Conservation (phyloP, 108 stramenopile species). For the Pseudonitzschia multiseries region DNA sequence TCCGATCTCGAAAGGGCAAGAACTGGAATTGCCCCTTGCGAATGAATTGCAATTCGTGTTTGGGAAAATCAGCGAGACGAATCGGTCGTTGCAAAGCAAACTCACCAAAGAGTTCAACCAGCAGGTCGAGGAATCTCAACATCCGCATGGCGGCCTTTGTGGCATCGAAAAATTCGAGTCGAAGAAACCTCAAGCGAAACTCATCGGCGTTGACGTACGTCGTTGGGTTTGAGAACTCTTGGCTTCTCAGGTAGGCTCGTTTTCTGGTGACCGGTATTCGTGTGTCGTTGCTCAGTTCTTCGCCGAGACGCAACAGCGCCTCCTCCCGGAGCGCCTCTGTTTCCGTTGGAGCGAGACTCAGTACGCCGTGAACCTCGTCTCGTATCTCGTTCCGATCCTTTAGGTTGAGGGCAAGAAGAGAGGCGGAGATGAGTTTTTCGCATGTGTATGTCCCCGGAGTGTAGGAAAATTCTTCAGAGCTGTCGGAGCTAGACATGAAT, state of each 20-base stretch:
- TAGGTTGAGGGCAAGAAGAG: neutral
- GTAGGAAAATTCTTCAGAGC: no score
- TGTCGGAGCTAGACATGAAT: no score
- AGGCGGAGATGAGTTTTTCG: no score
- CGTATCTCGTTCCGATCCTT: slow-evolving; percentile 4
- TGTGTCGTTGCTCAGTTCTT: neutral
- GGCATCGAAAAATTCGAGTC: slow-evolving; percentile 23
- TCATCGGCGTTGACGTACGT: neutral
- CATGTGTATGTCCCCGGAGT: no score
- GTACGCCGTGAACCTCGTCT: slow-evolving; percentile 15
- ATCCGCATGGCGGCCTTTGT: slow-evolving; percentile 21
- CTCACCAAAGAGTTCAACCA: slow-evolving; percentile 21
- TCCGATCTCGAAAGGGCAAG: slow-evolving; percentile 27
- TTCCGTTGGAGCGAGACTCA: neutral
- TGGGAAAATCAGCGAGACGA: slow-evolving; percentile 24
- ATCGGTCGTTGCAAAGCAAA: slow-evolving; percentile 12
- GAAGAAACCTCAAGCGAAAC: slow-evolving; percentile 26
- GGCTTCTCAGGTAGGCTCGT: neutral
- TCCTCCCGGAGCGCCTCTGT: neutral
- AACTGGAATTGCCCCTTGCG: slow-evolving; percentile 12
- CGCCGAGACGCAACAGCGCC: neutral
- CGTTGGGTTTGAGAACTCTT: neutral
- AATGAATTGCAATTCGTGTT: slow-evolving; percentile 6
- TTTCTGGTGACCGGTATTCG: neutral
- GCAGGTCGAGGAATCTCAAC: slow-evolving; percentile 14